Evolutionary conservation across 345 rosid species (phyloP), one percentile per base, ranked within the genome.

Genomic region (Gossypium raimondii): DNA sequence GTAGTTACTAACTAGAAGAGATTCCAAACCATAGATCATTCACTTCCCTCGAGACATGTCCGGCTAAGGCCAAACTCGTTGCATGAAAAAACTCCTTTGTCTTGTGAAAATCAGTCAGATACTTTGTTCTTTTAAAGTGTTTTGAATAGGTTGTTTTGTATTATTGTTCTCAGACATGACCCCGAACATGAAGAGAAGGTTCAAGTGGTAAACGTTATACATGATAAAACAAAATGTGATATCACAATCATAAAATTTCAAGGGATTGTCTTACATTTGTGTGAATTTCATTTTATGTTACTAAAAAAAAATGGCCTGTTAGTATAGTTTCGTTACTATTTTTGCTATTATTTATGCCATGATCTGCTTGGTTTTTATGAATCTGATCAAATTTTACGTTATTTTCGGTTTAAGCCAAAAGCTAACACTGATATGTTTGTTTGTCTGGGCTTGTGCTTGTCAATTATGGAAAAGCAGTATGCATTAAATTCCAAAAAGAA

Each of bases 291-390:
- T 34, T 34, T 34, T 34, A 34, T 34, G 7, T 34, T 34, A 34
- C 1, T 34, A 34, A 34, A 34, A 34, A 34, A 34, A 34, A 34
- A 34, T 5, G 41, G 41, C 41, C 41, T 34, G 41, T 34, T 5
- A 45, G 13, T 63, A 5, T 38, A 17, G 48, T 38, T 29, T 29
- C 12, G 0, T 34, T 13, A 44, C 16, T 2, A 1, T 50, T 50
- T 3, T 13, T 13, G 24, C 50, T 43, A 58, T 41, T 57, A 27
- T 58, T 76, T 85, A 87, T 59, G 61, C 45, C 73, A 61, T 38
- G 2, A 47, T 41, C 24, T 43, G 69, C 71, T 47, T 47, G 56
- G 55, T n/a, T 67, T 67, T 45, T 22, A 47, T 50, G 71, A 17
- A 22, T 67, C 56, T 45, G 34, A 20, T 20, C 18, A 0, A 11